A percentile compares a stretch with the other conserved stretches of the same genome.
These are phyloP conservation scores for Sporothrix pseudoabietina DNA, from an alignment of 2,329 filamentous ascomycete species.

Conservation along the genomic window DNA sequence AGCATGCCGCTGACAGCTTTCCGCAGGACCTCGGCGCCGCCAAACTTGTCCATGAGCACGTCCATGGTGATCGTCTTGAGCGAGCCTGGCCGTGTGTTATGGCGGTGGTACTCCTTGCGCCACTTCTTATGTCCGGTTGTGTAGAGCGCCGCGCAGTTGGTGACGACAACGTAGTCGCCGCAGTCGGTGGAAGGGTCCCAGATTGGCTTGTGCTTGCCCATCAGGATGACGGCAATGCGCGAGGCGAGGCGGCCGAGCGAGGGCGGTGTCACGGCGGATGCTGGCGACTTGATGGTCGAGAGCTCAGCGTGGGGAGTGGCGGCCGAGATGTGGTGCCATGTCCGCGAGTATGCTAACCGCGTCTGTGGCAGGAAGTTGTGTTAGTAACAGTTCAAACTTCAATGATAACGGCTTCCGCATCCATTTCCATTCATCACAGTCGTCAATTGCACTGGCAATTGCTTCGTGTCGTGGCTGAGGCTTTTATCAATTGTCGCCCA, in stretches of 20 bases:
- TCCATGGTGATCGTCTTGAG: slow-evolving; percentile 93
- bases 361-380: slow-evolving; percentile 59
- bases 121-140: slow-evolving; percentile 88
- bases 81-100: slow-evolving; percentile 86
- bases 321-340: slow-evolving; percentile 87
- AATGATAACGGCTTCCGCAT: not conserved
- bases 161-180: slow-evolving; percentile 97
- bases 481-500: not conserved
- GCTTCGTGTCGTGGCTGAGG: not conserved
- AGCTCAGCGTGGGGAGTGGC: slow-evolving; percentile 65
- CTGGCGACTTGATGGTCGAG: slow-evolving; percentile 54
- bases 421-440: too few species aligned
- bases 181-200: slow-evolving; percentile 97
- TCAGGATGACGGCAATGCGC: slow-evolving; percentile 81
- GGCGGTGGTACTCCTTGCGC: slow-evolving; percentile 95
- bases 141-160: slow-evolving; percentile 82
- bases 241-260: slow-evolving; percentile 89
- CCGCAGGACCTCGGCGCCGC: slow-evolving; percentile 85
- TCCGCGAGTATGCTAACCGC: slow-evolving; percentile 90
- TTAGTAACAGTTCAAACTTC: not conserved
- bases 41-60: slow-evolving; percentile 88
- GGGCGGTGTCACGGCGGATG: slow-evolving; percentile 62
- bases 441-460: not conserved
- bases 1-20: slow-evolving; percentile 96
- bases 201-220: slow-evolving; percentile 99